phyloP scores from a whole-genome alignment of 345 rosid genomes.

The Theobroma cacao region DNA sequence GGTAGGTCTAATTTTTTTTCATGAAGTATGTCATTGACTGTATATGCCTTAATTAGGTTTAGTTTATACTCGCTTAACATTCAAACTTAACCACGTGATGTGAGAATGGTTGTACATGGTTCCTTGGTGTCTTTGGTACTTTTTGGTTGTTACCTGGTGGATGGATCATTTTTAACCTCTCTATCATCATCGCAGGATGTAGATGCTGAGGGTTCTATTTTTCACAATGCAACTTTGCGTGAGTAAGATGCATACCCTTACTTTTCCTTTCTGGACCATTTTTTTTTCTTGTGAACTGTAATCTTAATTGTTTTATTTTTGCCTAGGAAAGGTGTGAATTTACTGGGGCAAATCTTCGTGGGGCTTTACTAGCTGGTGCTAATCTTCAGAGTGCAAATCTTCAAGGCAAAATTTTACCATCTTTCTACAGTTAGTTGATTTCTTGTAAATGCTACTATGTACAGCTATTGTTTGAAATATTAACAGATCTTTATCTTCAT shows the following conservation, averaged over 20 bases:
- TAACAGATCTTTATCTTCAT: background rate
- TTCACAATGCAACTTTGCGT: constrained; percentile 89
- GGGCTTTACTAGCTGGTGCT: constrained; percentile 82
- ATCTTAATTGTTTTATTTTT: constrained; percentile 28
- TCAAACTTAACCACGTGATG: background rate
- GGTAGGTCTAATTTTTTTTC: constrained; percentile 36
- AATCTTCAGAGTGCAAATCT: constrained; percentile 95
- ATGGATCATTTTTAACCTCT: constrained; percentile 22
- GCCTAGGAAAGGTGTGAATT: constrained; percentile 91
- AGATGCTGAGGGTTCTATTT: constrained; percentile 75
- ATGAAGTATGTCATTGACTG: background rate
- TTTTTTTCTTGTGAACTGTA: background rate
- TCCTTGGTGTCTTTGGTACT: background rate
- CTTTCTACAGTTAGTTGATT: background rate
- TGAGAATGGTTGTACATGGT: background rate
- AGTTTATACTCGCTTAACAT: too few species aligned
- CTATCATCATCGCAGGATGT: constrained; percentile 51
- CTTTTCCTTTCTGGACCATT: background rate
- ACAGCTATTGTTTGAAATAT: background rate
- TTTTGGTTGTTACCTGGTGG: background rate
- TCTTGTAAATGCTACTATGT: background rate
- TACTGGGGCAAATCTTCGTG: constrained; percentile 82
- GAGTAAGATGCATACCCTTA: constrained; percentile 56
- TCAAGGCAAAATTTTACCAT: constrained; percentile 48
- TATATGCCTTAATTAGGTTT: background rate